Evolutionary conservation across 2,329 filamentous ascomycete genomes (phyloP).

Genomic region (Leptographium galeiforme): DNA sequence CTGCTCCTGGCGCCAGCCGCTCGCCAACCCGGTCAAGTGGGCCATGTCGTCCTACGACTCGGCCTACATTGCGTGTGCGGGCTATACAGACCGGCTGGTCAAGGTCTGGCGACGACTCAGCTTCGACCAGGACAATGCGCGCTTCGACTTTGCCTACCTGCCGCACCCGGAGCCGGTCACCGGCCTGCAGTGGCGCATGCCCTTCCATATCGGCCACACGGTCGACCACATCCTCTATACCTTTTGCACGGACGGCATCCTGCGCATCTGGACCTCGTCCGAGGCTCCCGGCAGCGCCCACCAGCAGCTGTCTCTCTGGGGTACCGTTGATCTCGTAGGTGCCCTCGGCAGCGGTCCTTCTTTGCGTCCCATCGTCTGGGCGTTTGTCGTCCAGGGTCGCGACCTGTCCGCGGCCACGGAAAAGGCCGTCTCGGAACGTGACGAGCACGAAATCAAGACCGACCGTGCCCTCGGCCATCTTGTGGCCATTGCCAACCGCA

Average conservation of each 20-base stretch:
- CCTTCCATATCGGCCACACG: constrained; percentile 62
- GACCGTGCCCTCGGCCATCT: constrained; percentile 70
- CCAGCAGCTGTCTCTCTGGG: constrained; percentile 67
- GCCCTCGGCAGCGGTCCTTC: constrained; percentile 22
- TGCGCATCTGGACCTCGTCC: constrained; percentile 73
- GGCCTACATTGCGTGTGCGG: constrained; percentile 70
- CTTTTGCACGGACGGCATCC: constrained; percentile 63
- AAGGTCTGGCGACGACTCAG: constrained; percentile 87
- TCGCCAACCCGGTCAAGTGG: constrained; percentile 61
- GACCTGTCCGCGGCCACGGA: constrained; percentile 71
- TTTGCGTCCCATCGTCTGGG: constrained; percentile 30
- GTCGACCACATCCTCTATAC: constrained; percentile 85
- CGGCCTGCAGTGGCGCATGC: constrained; percentile 71
- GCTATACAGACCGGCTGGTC: constrained; percentile 65
- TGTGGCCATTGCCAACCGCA: constrained; percentile 72
- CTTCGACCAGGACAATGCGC: constrained; percentile 68
- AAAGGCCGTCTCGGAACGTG: constrained; percentile 50
- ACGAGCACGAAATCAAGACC: constrained; percentile 40
- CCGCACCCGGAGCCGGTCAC: constrained; percentile 74
- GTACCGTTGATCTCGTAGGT: constrained; percentile 60
- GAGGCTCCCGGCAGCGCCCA: constrained; percentile 48
- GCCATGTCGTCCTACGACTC: constrained; percentile 79
- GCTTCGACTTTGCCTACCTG: constrained; percentile 85
- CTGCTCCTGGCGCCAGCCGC: constrained; percentile 57
- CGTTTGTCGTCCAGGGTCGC: constrained; percentile 70